Evolutionary conservation across 768 basidiomycete species (phyloP).

Genomic region (Mycena rosella): DNA sequence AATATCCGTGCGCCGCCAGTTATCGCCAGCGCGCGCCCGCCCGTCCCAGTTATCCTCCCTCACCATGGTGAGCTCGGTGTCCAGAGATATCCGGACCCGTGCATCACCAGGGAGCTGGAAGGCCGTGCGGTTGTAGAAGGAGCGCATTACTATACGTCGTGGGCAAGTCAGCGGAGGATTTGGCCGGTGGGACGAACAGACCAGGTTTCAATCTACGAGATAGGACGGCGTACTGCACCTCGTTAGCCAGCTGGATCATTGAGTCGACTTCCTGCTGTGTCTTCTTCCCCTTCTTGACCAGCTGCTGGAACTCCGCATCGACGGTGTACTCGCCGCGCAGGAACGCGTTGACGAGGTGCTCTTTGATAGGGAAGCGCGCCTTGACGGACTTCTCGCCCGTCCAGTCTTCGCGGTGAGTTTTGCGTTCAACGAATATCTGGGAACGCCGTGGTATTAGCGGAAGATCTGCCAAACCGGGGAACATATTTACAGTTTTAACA

Average conservation of each 20-base stretch:
- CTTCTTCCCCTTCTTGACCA: slow-evolving; percentile 93
- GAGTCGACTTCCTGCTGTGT: slow-evolving; percentile 89
- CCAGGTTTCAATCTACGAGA: slow-evolving; percentile 88
- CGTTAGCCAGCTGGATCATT: slow-evolving; percentile 97
- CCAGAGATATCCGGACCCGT: slow-evolving; percentile 97
- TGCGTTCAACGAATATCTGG: slow-evolving; percentile 89
- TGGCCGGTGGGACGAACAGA: slow-evolving; percentile 48
- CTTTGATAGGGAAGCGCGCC: slow-evolving; percentile 95
- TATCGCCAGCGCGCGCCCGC: slow-evolving; percentile 76
- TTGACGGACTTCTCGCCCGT: slow-evolving; percentile 99
- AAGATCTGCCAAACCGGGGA: background rate
- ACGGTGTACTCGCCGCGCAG: slow-evolving; percentile 91
- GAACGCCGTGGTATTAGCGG: slow-evolving; percentile 3
- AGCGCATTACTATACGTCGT: slow-evolving; percentile 80
- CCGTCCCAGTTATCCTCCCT: slow-evolving; percentile 99
- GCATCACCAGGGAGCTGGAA: slow-evolving; percentile 99
- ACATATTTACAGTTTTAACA: slow-evolving; percentile 74
- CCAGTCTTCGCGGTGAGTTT: slow-evolving; percentile 98
- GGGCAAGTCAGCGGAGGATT: background rate
- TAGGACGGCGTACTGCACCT: slow-evolving; percentile 93
- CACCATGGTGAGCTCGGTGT: slow-evolving; percentile 94
- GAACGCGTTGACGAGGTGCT: slow-evolving; percentile 93
- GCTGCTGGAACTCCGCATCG: slow-evolving; percentile 91
- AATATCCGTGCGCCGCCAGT: slow-evolving; percentile 96
- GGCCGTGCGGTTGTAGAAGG: slow-evolving; percentile 98